Percentiles rank a stretch among this genome's conserved stretches.
Conservation (phyloP, 495 filamentous ascomycete genomes). For the Tuber borchii region DNA sequence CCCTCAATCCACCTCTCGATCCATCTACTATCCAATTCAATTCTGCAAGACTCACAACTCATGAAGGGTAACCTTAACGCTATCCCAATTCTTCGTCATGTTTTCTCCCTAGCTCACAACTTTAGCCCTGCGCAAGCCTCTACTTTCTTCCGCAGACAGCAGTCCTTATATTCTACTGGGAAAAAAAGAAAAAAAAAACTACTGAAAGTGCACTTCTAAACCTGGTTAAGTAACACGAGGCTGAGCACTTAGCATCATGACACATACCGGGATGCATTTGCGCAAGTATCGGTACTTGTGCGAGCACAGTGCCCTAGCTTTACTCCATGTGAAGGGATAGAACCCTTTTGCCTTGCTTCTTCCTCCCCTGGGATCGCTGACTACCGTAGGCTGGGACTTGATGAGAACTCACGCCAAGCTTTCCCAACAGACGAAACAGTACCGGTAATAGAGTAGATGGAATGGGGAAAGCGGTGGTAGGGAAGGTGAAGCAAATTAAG, state of each 20-base stretch:
- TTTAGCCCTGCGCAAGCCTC: neutral
- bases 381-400: neutral
- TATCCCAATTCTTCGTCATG: conserved; percentile 3
- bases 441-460: neutral
- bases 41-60: conserved; percentile 1
- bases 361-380: neutral
- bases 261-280: neutral
- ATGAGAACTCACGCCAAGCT: neutral
- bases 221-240: neutral
- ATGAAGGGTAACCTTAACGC: neutral
- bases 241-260: neutral
- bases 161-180: neutral
- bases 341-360: neutral
- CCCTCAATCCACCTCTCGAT: neutral
- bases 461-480: neutral
- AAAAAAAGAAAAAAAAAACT: neutral
- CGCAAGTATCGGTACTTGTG: neutral
- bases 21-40: neutral
- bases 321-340: neutral
- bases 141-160: neutral
- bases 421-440: neutral
- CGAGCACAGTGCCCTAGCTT: neutral
- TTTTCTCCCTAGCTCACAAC: neutral
- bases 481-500: neutral
- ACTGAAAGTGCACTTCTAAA: neutral